Base-by-base conservation (phyloP, 495 filamentous ascomycete genomes). In the Parathielavia appendiculata region DNA sequence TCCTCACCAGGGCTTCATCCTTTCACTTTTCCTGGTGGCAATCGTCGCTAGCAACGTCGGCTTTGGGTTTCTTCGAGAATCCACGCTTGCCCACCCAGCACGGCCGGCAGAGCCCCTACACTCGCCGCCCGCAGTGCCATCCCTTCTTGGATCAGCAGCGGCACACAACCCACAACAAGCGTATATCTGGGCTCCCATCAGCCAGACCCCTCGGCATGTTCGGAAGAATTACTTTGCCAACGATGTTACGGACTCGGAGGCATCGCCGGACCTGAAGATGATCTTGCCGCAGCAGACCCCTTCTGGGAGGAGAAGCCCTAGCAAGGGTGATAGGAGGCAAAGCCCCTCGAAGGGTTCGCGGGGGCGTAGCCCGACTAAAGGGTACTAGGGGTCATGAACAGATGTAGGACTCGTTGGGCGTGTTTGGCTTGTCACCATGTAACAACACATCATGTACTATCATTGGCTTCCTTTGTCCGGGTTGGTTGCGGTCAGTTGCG, bases 1-100 rank as follows among this genome's bases (percentile, higher is more conserved):
- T 38, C 16, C 47, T 61, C 30, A 63, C 43, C 20, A 81, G 82
- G 71, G 69, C 14, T 79, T 86, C 59, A 68, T 83, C 19, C 70
- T 80, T 22, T 69, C 82, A 8, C 68, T 84, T 3, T 71, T 87
- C 55, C 71, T 83, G 47, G 81, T 79, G 39, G 79, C 74, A 54
- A 73, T 86, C 57, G 62, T 79, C 35, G 74, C 81, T 57, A 77
- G 75, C 63, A 86, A 86, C 58, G 66, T 85, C 50, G 80, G 78
- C 43, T 84, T 85, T 55, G 64, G 67, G 12, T 67, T 61, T 10
- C 61, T 69, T 19, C 69, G 68, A 34, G 63, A 71, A 17, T 64
- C 66, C 23, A 55, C 64, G 14, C 53, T 66, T 13, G 32, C 63
- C 1, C 58, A 63, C 40, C 26, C 63, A 11, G 35, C 46, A 14